Base-by-base conservation (phyloP, 306 rosid species). In the Senna tora region DNA sequence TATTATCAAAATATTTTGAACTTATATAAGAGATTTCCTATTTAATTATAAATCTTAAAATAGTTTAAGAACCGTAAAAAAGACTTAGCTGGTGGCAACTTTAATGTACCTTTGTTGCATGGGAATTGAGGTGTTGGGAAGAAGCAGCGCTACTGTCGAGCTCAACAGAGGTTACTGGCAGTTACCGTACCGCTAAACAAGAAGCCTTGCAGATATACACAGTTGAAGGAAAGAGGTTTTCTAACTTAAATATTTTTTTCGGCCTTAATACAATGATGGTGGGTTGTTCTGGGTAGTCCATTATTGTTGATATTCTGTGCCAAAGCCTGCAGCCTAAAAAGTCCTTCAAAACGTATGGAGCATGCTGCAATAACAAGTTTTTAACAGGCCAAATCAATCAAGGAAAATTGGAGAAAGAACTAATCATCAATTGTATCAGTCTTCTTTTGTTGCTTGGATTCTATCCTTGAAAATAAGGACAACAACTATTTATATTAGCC, bases 151-250 rank as follows among this genome's bases (percentile, higher is more conserved):
- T n/a, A n/a, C n/a, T n/a, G n/a, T n/a, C n/a, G n/a, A n/a, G n/a
- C n/a, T n/a, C n/a, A n/a, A n/a, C n/a, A n/a, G n/a, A n/a, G n/a
- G n/a, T n/a, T n/a, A n/a, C n/a, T n/a, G n/a, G n/a, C n/a, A n/a
- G n/a, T n/a, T n/a, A n/a, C n/a, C n/a, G 84, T 75, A 87, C 86
- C 84, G 85, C 93, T 85, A 67, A 90, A 88, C 60, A 93, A 71
- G 89, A 93, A 72, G 89, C 98, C 84, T 87, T 93, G 91, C 97
- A 93, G 57, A 75, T 72, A 77, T 90, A 93, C 79, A 86, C 92
- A 6, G 96, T 80, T 46, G 92, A 81, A 56, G 98, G 97, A 60
- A 72, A 77, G 69, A 93, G 97, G 67, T 87, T 71, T 32, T 76
- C 87, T 72, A 93, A 63, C 71, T 79, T 78, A 81, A 90, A 90